phyloP scores from a whole-genome alignment of 2,329 filamentous ascomycete species.

The Epichloe scottii region DNA sequence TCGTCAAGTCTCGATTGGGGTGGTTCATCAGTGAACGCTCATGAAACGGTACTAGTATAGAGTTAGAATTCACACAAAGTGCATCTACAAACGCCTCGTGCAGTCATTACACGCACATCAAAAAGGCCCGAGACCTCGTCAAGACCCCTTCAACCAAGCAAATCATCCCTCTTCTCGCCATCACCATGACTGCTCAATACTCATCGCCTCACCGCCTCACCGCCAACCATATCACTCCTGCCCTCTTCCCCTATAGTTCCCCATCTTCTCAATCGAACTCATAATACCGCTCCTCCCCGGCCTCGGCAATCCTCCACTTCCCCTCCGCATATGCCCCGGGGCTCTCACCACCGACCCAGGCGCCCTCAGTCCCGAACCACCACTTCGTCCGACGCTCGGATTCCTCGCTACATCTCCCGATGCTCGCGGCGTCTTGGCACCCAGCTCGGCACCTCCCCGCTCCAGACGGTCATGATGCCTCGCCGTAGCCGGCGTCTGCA shows the following conservation, averaged over 20 bases:
- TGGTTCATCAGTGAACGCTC: too few relatives aligned
- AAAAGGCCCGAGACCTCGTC: not conserved
- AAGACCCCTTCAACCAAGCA: not conserved
- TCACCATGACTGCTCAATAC: not conserved
- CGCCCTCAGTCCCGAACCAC: constrained; percentile 47
- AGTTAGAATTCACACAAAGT: not conserved
- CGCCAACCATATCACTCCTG: not conserved
- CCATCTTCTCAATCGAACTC: constrained; percentile 83
- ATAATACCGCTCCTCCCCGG: constrained; percentile 60
- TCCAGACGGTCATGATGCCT: not conserved
- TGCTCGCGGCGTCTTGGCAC: constrained; percentile 28
- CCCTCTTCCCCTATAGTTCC: constrained; percentile 37
- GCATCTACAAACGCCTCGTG: constrained; percentile 1
- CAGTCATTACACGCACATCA: not conserved
- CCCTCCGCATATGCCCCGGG: constrained; percentile 33
- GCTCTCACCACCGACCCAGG: constrained; percentile 37
- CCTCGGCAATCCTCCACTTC: constrained; percentile 32
- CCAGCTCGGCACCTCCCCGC: not conserved
- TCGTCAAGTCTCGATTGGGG: too few relatives aligned
- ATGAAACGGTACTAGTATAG: not conserved
- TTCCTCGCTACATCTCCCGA: constrained; percentile 37
- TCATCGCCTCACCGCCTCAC: too few relatives aligned
- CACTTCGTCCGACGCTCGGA: constrained; percentile 13
- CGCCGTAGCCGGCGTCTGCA: constrained; percentile 2
- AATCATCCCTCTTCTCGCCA: not conserved